A percentile compares a stretch with the other conserved stretches of the same genome.
Conservation (phyloP, 2,329 filamentous ascomycete species). For the Colletotrichum noveboracense region DNA sequence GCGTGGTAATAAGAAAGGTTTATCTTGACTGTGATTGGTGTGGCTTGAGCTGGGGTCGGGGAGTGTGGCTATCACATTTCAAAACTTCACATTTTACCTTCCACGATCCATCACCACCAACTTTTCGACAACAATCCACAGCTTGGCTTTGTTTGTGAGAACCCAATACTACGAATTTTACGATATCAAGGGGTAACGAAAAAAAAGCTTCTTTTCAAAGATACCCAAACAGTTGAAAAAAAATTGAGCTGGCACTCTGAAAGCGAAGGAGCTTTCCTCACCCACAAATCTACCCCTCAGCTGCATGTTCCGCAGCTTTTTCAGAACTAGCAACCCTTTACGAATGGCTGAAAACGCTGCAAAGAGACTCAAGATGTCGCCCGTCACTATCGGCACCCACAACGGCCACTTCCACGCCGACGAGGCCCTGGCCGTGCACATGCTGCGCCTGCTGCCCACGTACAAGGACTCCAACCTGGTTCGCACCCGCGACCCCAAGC, state of each 20-base stretch:
- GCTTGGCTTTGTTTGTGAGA: neutral
- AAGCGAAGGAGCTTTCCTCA: neutral
- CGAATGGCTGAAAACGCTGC: constrained; percentile 72
- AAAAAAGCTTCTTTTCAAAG: neutral
- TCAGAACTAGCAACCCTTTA: neutral
- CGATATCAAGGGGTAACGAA: neutral
- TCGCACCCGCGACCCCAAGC: constrained; percentile 83
- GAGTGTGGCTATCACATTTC: constrained; percentile 18
- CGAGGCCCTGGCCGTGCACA: constrained; percentile 94
- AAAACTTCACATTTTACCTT: constrained; percentile 15
- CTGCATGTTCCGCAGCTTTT: constrained; percentile 48
- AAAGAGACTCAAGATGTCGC: constrained; percentile 81
- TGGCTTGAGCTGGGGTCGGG: neutral
- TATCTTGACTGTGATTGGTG: neutral
- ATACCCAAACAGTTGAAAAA: neutral
- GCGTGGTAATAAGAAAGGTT: neutral
- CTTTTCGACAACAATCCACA: neutral
- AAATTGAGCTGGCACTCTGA: neutral
- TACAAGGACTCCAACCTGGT: constrained; percentile 78
- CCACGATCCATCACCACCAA: neutral
- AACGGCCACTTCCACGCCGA: constrained; percentile 99
- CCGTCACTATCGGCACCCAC: constrained; percentile 82
- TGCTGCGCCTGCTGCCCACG: constrained; percentile 86
- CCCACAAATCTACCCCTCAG: neutral
- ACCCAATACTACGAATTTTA: neutral